Base-by-base conservation (phyloP, 208 protist genomes). In the Borovskyia barvae region DNA sequence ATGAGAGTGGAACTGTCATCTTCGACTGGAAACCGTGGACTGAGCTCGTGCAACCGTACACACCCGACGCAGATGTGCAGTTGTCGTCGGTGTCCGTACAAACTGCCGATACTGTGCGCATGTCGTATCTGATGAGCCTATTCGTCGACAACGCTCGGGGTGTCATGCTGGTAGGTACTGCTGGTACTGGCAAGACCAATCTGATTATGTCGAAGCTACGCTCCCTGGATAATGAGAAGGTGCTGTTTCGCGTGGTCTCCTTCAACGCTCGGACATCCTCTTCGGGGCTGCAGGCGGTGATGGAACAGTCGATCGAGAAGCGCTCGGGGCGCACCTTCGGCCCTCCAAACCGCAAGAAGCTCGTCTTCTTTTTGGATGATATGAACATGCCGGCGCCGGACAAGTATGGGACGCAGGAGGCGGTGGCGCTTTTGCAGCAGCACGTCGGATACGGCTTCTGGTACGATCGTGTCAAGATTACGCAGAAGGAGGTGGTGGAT, bases 371-470 rank as follows among this genome's bases (percentile, higher is more conserved):
- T 77, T 72, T 99, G 30, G 98, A 99, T 66, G 98, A 99, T 72
- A 85, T 99, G 66, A 99, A 99, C 81, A 99, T 99, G 97, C 97
- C 97, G 39, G 79, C 88, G 37, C 95, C 98, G 20, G 98, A 99
- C 80, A 97, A 97, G 66, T 99, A 99, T 76, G 97, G 97, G 55
- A 99, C 97, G 22, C 97, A 99, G 81, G 85, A 95, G 65, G 92
- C 98, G 33, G 97, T 98, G 57, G 96, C 97, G 22, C 85, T 99
- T 15, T 75, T 99, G 29, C 91, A 98, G 67, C 97, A 99, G 80
- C 97, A 99, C 75, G 79, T 98, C 30, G 97, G 98, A 58, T 99
- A 99, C 67, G 87, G 92, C 39, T 97, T 96, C 81, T 99, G 97
- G 95, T 99, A 98, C 72, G 98, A 99, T 77, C 82, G 97, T 32